Evolutionary conservation across 441 rosid species (phyloP).

Genomic region (Jatropha multifida): DNA sequence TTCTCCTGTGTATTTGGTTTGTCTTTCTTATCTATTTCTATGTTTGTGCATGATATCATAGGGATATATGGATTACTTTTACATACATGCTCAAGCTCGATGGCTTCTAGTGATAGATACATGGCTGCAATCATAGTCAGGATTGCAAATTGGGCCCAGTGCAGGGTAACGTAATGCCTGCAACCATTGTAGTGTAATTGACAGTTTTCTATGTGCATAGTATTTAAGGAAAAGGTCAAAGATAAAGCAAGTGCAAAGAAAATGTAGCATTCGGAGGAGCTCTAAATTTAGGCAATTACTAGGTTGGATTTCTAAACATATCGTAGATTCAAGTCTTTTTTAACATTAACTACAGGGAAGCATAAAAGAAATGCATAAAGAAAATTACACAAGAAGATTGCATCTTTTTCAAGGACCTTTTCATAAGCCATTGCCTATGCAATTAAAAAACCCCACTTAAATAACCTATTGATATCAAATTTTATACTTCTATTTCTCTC

Average conservation of each 20-base stretch:
- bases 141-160: not conserved
- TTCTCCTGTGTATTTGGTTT: conserved; percentile 72
- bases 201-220: too few relatives aligned
- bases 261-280: not conserved
- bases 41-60: not conserved
- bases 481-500: not conserved
- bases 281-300: not conserved
- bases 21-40: conserved; percentile 11
- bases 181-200: too few relatives aligned
- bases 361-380: conserved; percentile 4
- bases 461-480: not conserved
- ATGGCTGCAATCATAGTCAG: not conserved
- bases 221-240: too few relatives aligned
- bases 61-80: not conserved
- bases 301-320: not conserved
- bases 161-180: not conserved
- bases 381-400: not conserved
- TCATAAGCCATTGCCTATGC: not conserved
- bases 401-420: not conserved
- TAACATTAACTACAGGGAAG: not conserved
- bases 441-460: not conserved
- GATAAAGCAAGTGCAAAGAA: too few relatives aligned
- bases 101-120: not conserved
- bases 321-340: not conserved
- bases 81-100: not conserved